phyloP scores from a whole-genome alignment of 495 filamentous ascomycete genomes.

The Lepidopterella palustris region DNA sequence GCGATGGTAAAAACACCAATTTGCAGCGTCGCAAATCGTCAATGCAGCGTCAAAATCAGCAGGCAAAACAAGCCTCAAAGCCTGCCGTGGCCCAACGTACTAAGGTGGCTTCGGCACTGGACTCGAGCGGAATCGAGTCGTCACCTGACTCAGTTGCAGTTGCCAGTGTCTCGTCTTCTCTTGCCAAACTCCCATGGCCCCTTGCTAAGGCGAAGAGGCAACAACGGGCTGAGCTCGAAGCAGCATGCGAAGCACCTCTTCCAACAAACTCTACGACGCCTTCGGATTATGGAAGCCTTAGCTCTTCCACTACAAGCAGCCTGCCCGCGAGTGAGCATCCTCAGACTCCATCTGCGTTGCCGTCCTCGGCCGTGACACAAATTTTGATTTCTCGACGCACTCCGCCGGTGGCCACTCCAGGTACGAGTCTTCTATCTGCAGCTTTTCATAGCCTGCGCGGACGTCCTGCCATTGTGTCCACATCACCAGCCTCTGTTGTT shows the following conservation, averaged over 20 bases:
- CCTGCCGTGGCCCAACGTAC: neutral
- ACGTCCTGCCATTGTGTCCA: neutral
- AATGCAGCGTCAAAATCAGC: neutral
- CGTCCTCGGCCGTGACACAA: too few relatives aligned
- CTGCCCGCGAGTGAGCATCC: too few relatives aligned
- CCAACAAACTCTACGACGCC: neutral
- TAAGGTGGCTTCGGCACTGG: neutral
- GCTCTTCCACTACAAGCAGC: neutral
- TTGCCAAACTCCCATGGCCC: neutral
- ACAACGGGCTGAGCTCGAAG: neutral
- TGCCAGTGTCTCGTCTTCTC: neutral
- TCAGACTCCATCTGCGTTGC: too few relatives aligned
- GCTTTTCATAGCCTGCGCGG: too few relatives aligned
- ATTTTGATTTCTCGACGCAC: too few relatives aligned
- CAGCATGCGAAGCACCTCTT: neutral
- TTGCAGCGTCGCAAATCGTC: neutral
- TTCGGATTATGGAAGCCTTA: neutral
- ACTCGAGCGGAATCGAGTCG: neutral
- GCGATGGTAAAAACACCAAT: neutral
- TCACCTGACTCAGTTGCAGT: neutral
- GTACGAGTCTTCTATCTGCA: too few relatives aligned
- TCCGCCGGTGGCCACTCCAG: too few relatives aligned
- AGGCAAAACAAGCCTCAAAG: neutral
- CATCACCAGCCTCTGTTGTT: neutral
- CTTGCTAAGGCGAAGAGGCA: neutral